These are phyloP conservation scores for Dalbergia cochinchinensis DNA, from an alignment of 306 rosid genomes.

Conservation along the genomic window DNA sequence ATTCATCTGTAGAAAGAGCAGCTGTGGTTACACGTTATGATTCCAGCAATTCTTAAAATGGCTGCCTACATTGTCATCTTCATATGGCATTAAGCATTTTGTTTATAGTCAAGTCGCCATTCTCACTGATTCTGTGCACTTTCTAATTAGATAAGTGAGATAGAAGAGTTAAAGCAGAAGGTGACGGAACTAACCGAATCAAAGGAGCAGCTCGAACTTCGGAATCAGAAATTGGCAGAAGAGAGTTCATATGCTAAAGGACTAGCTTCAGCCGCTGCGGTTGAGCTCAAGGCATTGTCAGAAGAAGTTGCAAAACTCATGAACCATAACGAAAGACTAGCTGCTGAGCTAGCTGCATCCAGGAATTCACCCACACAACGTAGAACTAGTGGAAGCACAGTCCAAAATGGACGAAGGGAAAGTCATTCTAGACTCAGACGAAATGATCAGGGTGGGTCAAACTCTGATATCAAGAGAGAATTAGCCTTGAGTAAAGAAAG, in stretches of 20 bases:
- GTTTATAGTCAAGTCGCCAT: slow-evolving; percentile 33
- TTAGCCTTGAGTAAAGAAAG: slow-evolving; percentile 82
- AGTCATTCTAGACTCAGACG: slow-evolving; percentile 59
- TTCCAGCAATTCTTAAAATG: slow-evolving; percentile 2
- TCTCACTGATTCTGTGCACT: slow-evolving; percentile 40
- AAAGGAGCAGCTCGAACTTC: slow-evolving; percentile 76
- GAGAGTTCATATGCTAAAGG: slow-evolving; percentile 98
- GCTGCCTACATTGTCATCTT: slow-evolving; percentile 9
- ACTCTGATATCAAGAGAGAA: slow-evolving; percentile 78
- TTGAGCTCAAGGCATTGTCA: slow-evolving; percentile 94
- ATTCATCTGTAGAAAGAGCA: slow-evolving; percentile 21
- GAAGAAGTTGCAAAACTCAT: slow-evolving; percentile 97
- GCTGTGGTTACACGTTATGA: background rate
- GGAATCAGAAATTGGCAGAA: slow-evolving; percentile 91
- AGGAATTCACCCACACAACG: slow-evolving; percentile 80
- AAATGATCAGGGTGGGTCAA: slow-evolving; percentile 69
- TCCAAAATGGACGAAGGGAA: slow-evolving; percentile 84
- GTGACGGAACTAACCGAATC: slow-evolving; percentile 68
- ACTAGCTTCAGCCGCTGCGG: slow-evolving; percentile 99
- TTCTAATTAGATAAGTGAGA: slow-evolving; percentile 61
- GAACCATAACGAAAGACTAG: slow-evolving; percentile 85
- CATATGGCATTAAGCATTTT: slow-evolving; percentile 23
- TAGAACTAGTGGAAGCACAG: slow-evolving; percentile 50
- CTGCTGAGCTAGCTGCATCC: slow-evolving; percentile 76
- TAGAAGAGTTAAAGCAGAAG: slow-evolving; percentile 77